Percentiles rank a stretch among this genome's conserved stretches.
Evolutionary conservation across 2,329 filamentous ascomycete species (phyloP).

Genomic region (Achaetomium macrosporum): DNA sequence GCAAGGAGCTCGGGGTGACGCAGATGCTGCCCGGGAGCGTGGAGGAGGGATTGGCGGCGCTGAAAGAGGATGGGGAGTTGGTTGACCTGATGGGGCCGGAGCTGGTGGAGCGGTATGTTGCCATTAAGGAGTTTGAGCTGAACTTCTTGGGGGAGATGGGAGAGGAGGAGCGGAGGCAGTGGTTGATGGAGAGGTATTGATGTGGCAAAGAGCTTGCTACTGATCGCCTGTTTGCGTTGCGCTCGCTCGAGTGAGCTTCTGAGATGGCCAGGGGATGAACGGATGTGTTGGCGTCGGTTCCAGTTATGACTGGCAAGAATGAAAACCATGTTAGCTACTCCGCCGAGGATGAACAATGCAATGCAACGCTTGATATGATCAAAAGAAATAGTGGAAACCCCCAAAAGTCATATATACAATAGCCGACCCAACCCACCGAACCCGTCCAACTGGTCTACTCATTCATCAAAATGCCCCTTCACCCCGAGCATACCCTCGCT

Average conservation of each 20-base stretch:
- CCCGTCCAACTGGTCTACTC: constrained; percentile 1
- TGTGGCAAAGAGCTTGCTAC: neutral
- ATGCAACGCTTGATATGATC: too few species aligned
- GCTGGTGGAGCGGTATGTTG: constrained; percentile 51
- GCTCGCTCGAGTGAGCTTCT: neutral
- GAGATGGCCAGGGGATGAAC: too few species aligned
- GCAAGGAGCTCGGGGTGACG: constrained; percentile 46
- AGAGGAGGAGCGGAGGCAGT: constrained; percentile 43
- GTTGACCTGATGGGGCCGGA: constrained; percentile 40
- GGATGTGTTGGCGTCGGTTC: too few species aligned
- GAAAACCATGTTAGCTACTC: too few species aligned
- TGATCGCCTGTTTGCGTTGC: neutral
- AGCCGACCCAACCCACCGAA: neutral
- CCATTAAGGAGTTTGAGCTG: constrained; percentile 55
- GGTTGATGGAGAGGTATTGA: constrained; percentile 62
- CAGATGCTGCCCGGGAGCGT: constrained; percentile 50
- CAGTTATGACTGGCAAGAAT: too few species aligned
- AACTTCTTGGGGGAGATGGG: constrained; percentile 45
- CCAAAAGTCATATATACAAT: neutral
- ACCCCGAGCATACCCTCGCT: constrained; percentile 47
- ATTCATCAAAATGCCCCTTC: constrained; percentile 30
- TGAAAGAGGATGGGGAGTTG: constrained; percentile 45
- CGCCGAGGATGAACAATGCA: too few species aligned
- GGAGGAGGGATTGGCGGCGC: constrained; percentile 46
- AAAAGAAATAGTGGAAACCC: neutral